Evolutionary conservation across 768 basidiomycete species (phyloP).

Genomic region (Lactarius indigo): DNA sequence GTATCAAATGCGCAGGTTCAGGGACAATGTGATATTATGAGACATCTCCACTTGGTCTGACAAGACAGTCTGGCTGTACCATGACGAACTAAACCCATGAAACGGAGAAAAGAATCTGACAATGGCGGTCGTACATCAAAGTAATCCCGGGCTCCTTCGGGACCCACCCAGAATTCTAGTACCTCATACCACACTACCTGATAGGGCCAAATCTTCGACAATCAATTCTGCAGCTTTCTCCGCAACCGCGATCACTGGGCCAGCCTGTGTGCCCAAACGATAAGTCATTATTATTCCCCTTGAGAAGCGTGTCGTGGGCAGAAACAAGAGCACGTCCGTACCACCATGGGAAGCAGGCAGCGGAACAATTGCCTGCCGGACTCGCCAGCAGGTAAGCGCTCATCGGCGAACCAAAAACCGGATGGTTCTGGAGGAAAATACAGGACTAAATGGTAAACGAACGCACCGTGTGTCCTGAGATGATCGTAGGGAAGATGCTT

Average conservation of each 20-base stretch:
- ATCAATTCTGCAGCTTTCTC: slow-evolving; percentile 35
- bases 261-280: slow-evolving; percentile 25
- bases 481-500: slow-evolving; percentile 42
- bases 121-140: neutral
- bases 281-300: neutral
- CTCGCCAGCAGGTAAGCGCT: neutral
- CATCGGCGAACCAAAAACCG: neutral
- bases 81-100: neutral
- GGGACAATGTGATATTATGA: too few species aligned
- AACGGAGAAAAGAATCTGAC: neutral
- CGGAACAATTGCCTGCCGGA: neutral
- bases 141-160: neutral
- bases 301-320: neutral
- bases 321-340: neutral
- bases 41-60: too few species aligned
- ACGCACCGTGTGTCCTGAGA: slow-evolving; percentile 46
- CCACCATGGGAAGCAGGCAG: neutral
- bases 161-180: neutral
- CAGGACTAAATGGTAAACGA: neutral
- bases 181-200: neutral
- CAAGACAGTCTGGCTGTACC: too few species aligned
- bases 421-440: neutral
- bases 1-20: too few species aligned
- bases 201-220: slow-evolving; percentile 21
- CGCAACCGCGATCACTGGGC: slow-evolving; percentile 30